These are phyloP conservation scores for Trichoderma hamatum DNA, from an alignment of 2,329 filamentous ascomycete genomes.

Conservation along the genomic window DNA sequence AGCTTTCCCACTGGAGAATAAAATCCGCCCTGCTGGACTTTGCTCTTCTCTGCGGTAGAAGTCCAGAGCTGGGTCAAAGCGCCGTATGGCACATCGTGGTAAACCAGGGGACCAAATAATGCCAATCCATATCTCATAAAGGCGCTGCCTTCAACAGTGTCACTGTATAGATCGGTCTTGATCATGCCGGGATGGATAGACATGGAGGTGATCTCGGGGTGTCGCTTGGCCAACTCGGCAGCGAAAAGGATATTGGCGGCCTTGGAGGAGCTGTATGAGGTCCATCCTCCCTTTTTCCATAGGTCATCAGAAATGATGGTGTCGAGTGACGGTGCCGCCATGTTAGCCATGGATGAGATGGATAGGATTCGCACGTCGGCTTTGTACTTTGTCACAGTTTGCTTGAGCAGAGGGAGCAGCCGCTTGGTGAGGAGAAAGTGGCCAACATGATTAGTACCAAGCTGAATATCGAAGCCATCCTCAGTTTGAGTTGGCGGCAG, in stretches of 20 bases:
- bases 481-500: slow-evolving; percentile 41
- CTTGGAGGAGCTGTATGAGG: slow-evolving; percentile 55
- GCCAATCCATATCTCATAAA: not conserved
- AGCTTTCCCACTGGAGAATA: slow-evolving; percentile 6
- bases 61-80: slow-evolving; percentile 18
- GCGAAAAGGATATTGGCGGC: slow-evolving; percentile 53
- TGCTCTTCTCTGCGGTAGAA: not conserved
- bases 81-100: slow-evolving; percentile 7
- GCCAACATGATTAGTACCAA: slow-evolving; percentile 50
- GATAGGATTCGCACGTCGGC: slow-evolving; percentile 33
- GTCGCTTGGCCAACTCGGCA: slow-evolving; percentile 48
- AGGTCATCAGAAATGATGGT: slow-evolving; percentile 35
- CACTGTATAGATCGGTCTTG: slow-evolving; percentile 34
- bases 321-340: slow-evolving; percentile 36
- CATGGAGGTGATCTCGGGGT: slow-evolving; percentile 48
- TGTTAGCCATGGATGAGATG: slow-evolving; percentile 37
- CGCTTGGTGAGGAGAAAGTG: slow-evolving; percentile 5
- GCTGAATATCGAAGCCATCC: slow-evolving; percentile 54
- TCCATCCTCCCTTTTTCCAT: slow-evolving; percentile 43
- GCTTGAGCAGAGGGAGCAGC: slow-evolving; percentile 13
- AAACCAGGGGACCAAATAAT: not conserved
- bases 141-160: not conserved
- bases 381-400: not conserved
- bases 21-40: slow-evolving; percentile 5
- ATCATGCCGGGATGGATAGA: slow-evolving; percentile 54